Evolutionary conservation across 2,329 filamentous ascomycete species (phyloP).

Genomic region (Dichotomopilus funicola): DNA sequence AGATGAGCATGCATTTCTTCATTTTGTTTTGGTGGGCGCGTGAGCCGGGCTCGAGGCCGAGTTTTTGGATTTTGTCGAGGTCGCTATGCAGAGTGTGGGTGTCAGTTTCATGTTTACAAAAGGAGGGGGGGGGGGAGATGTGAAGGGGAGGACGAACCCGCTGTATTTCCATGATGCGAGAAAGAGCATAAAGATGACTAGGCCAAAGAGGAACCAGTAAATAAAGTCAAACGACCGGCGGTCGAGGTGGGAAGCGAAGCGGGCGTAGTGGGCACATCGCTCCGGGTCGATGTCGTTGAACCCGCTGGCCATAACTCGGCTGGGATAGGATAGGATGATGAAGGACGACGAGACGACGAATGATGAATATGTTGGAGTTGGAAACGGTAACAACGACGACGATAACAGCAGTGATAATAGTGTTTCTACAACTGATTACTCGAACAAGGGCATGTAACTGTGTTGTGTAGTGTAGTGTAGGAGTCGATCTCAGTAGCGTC

Average conservation of each 20-base stretch:
- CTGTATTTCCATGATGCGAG: slow-evolving; percentile 33
- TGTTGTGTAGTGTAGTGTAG: background rate
- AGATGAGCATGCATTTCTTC: slow-evolving; percentile 37
- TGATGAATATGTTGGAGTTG: background rate
- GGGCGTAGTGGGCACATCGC: slow-evolving; percentile 35
- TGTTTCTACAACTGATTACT: background rate
- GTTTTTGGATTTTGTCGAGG: slow-evolving; percentile 27
- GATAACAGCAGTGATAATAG: background rate
- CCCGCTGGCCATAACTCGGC: slow-evolving; percentile 30
- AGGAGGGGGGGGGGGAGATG: background rate
- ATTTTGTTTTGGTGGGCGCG: slow-evolving; percentile 34
- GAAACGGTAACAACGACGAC: background rate
- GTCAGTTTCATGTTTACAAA: background rate
- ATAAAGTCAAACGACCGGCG: slow-evolving; percentile 33
- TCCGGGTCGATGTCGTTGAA: slow-evolving; percentile 28
- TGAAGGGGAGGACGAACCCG: slow-evolving; percentile 23
- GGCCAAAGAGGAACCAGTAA: slow-evolving; percentile 37
- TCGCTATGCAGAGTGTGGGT: slow-evolving; percentile 20
- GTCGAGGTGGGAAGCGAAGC: slow-evolving; percentile 32
- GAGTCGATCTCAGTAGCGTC: too few relatives aligned
- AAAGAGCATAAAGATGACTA: slow-evolving; percentile 34
- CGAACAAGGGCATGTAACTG: slow-evolving; percentile 1
- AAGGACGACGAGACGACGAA: background rate
- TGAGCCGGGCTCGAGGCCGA: slow-evolving; percentile 19
- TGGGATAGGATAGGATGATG: background rate